Evolutionary conservation across 805 yeast species (phyloP), one percentile per base, ranked within the genome.

Genomic region (Myxozyma monticola): DNA sequence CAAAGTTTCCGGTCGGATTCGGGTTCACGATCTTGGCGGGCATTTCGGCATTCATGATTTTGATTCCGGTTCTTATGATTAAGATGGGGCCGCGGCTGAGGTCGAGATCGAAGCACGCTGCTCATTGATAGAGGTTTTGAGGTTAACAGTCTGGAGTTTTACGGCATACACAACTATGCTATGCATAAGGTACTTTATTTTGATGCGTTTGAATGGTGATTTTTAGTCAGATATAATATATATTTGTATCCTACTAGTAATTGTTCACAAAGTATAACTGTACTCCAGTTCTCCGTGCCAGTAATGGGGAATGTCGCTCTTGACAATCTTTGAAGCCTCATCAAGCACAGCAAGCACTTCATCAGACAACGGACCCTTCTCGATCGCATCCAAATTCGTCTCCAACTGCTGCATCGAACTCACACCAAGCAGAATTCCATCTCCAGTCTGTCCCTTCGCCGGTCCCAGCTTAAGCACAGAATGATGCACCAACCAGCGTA

Each of bases 1-100:
- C 28, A 20, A 66, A 1, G 35, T 81, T 69, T 60, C 84, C 85
- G 1, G 79, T 77, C 14, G 84, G 72, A 2, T 81, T 84, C 84
- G 85, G 84, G 1, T 68, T 76, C 2, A 70, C 77, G 4, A 51
- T 79, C 9, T 61, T 78, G 36, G 83, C 77, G 0, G 76, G 76
- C 54, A 59, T 78, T 35, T 60, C 73, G 2, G 38, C 75, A 25
- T 75, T 63, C 0, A 65, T 80, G 70, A 68, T 76, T 17, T 61
- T 68, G 1, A 75, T 79, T 43, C 83, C 83, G 8, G 70, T 77
- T 24, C 56, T 72, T 3, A 66, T 79, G 10, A 57, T 57, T 57
- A 43, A 45, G 40, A 58, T 54, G 35, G 73, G 73, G 4, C 63
- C 63, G 2, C 42, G 54, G 21, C 62, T 72, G 46, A 65, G 75